These are phyloP conservation scores for Yarrowia bubula DNA, from an alignment of 805 yeast genomes.

Conservation along the genomic window DNA sequence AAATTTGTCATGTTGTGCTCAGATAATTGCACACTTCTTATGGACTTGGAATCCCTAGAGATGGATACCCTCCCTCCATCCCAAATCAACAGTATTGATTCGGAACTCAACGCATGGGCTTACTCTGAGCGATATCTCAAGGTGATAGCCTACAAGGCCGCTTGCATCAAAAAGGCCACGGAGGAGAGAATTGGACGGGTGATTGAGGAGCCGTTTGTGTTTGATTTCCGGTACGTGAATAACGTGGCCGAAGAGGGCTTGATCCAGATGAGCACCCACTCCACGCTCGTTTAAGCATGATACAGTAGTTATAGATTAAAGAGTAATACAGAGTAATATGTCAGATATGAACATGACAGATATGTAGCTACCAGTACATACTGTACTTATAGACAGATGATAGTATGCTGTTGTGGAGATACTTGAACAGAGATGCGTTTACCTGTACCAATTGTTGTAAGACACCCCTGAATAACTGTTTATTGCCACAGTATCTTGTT, in stretches of 20 bases:
- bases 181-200: constrained; percentile 17
- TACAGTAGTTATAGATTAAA: not conserved
- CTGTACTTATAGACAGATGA: too few species aligned
- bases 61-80: constrained; percentile 18
- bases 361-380: too few species aligned
- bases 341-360: too few species aligned
- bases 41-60: constrained; percentile 12
- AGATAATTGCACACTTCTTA: constrained; percentile 11
- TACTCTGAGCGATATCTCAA: constrained; percentile 19
- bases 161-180: constrained; percentile 7
- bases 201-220: constrained; percentile 24
- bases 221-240: constrained; percentile 6
- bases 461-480: too few species aligned
- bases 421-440: too few species aligned
- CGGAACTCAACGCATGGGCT: constrained; percentile 23
- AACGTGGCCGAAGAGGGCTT: not conserved
- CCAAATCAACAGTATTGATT: constrained; percentile 18
- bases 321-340: not conserved
- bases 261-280: constrained; percentile 20
- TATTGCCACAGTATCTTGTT: too few species aligned
- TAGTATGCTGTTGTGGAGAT: too few species aligned
- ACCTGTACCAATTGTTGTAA: too few species aligned
- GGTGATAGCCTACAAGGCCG: constrained; percentile 15
- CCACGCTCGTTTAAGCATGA: constrained; percentile 2
- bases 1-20: constrained; percentile 26